Conservation (phyloP, 2,329 filamentous ascomycete species). For the Penicillium olsonii region DNA sequence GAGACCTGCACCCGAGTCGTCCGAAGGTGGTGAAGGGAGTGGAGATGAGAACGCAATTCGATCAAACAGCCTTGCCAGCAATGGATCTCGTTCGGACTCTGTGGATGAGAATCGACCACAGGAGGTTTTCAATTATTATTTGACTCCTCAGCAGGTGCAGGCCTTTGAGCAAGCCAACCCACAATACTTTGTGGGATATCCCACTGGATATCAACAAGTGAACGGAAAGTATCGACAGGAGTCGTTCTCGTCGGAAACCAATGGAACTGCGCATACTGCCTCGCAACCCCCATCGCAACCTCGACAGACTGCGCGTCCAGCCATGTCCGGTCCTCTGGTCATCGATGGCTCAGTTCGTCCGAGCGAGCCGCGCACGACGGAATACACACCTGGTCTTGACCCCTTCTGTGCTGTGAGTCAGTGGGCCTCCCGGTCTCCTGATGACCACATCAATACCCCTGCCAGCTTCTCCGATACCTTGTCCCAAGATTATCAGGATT, state of each 20-base stretch:
- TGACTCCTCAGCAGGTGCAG: constrained; percentile 47
- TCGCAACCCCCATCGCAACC: constrained; percentile 22
- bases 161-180: constrained; percentile 39
- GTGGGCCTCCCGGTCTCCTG: constrained; percentile 46
- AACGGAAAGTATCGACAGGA: constrained; percentile 36
- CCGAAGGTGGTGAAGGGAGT: constrained; percentile 34
- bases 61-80: constrained; percentile 35
- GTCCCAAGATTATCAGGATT: constrained; percentile 42
- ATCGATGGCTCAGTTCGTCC: constrained; percentile 49
- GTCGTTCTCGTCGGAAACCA: constrained; percentile 28
- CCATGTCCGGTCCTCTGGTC: constrained; percentile 45
- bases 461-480: constrained; percentile 41
- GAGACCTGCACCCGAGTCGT: constrained; percentile 34
- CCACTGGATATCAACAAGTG: constrained; percentile 40
- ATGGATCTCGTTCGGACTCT: constrained; percentile 34
- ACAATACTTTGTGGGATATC: constrained; percentile 37
- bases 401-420: constrained; percentile 39
- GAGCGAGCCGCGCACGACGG: constrained; percentile 36
- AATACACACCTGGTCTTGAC: constrained; percentile 37
- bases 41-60: constrained; percentile 35
- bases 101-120: constrained; percentile 41
- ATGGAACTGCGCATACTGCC: constrained; percentile 26
- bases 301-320: constrained; percentile 27
- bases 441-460: constrained; percentile 41
- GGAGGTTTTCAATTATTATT: constrained; percentile 51